phyloP scores from a whole-genome alignment of 352 stramenopile genomes.

The Albugo laibachii region DNA sequence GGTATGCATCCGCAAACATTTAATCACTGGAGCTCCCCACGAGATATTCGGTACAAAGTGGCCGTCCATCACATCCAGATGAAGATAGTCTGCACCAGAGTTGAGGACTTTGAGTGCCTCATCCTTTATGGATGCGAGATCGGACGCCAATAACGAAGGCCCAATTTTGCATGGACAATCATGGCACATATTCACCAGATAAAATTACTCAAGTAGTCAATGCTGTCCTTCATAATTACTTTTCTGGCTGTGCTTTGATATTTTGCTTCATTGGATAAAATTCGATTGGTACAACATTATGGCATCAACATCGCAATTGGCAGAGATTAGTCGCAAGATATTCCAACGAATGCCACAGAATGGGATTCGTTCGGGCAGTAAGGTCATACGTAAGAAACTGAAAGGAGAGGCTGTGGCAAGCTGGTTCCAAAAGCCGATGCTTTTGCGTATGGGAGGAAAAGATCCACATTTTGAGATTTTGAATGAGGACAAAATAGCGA shows the following conservation, averaged over 20 bases:
- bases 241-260: background rate
- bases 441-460: slow-evolving; percentile 49
- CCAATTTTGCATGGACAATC: slow-evolving; percentile 76
- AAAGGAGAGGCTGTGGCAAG: slow-evolving; percentile 70
- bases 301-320: slow-evolving; percentile 10
- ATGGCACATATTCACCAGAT: slow-evolving; percentile 35
- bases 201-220: background rate
- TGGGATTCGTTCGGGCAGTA: slow-evolving; percentile 64
- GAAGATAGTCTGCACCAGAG: slow-evolving; percentile 87
- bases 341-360: slow-evolving; percentile 75
- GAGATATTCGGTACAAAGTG: slow-evolving; percentile 97
- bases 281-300: background rate
- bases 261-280: background rate
- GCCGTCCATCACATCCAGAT: slow-evolving; percentile 97
- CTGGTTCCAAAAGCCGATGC: slow-evolving; percentile 75
- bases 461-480: slow-evolving; percentile 74
- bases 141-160: slow-evolving; percentile 86
- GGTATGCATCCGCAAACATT: slow-evolving; percentile 75
- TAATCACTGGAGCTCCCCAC: slow-evolving; percentile 92
- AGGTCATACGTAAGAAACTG: slow-evolving; percentile 78
- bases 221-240: background rate
- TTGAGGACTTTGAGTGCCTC: slow-evolving; percentile 82
- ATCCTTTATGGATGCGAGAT: slow-evolving; percentile 85
- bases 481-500: slow-evolving; percentile 52
- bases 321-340: slow-evolving; percentile 70